Conservation (phyloP, 208 protist species). For the Trypanosoma rangeli region DNA sequence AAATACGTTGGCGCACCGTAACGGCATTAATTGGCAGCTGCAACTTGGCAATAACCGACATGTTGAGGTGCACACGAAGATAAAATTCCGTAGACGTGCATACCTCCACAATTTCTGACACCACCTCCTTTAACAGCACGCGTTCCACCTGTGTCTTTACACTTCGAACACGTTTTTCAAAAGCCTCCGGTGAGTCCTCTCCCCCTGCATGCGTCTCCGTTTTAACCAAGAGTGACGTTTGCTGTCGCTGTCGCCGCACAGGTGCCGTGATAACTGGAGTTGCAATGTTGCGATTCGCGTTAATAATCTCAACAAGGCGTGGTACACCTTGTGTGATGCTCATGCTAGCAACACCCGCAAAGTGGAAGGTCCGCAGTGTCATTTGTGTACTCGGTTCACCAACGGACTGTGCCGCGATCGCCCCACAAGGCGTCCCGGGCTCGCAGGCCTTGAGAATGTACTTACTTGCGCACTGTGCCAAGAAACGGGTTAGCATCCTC, state of each 20-base stretch:
- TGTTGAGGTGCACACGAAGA: slow-evolving; percentile 94
- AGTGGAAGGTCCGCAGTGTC: slow-evolving; percentile 99
- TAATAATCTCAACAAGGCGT: slow-evolving; percentile 99
- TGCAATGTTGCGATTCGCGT: slow-evolving; percentile 97
- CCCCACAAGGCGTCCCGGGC: slow-evolving; percentile 98
- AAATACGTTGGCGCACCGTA: slow-evolving; percentile 79
- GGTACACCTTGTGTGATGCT: slow-evolving; percentile 97
- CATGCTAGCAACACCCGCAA: slow-evolving; percentile 99
- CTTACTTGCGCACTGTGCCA: slow-evolving; percentile 69
- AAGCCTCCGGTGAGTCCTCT: slow-evolving; percentile 15
- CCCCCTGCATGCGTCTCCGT: background rate
- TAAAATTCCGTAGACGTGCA: slow-evolving; percentile 81
- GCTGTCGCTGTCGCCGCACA: slow-evolving; percentile 12
- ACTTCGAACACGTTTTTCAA: slow-evolving; percentile 43
- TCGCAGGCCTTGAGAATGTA: slow-evolving; percentile 92
- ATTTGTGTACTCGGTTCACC: slow-evolving; percentile 99
- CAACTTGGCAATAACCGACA: slow-evolving; percentile 85
- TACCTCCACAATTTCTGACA: slow-evolving; percentile 84
- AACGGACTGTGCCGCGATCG: slow-evolving; percentile 98
- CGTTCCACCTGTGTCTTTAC: slow-evolving; percentile 94
- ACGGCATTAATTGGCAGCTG: slow-evolving; percentile 92
- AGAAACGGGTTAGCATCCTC: slow-evolving; percentile 74
- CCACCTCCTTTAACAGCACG: slow-evolving; percentile 92
- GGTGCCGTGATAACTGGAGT: slow-evolving; percentile 98
- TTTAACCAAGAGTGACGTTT: slow-evolving; percentile 6